phyloP scores from a whole-genome alignment of 2,329 filamentous ascomycete genomes.

The Dothistroma pini region DNA sequence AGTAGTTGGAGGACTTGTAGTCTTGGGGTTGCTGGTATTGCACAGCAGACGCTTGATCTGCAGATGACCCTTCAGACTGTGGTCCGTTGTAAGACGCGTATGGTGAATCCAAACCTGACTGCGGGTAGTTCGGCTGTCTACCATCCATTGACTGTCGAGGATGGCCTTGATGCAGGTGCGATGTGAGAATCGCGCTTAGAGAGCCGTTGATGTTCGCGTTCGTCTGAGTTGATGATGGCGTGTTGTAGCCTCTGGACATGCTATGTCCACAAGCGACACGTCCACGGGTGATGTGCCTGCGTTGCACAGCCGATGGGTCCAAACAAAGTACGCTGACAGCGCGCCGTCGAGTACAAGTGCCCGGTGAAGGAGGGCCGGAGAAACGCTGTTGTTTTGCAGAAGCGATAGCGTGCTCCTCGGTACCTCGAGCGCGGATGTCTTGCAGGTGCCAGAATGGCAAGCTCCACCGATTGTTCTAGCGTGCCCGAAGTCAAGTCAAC shows the following conservation, averaged over 20 bases:
- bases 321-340: constrained; percentile 34
- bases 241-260: constrained; percentile 45
- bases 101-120: constrained; percentile 55
- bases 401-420: constrained; percentile 42
- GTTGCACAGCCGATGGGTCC: constrained; percentile 33
- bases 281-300: constrained; percentile 22
- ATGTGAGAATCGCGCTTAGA: constrained; percentile 39
- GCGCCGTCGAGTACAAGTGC: constrained; percentile 36
- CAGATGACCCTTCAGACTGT: constrained; percentile 77
- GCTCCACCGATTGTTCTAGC: constrained; percentile 34
- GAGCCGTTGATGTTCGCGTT: constrained; percentile 38
- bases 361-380: constrained; percentile 31
- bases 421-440: constrained; percentile 47
- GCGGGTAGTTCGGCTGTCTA: constrained; percentile 50
- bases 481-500: constrained; percentile 24
- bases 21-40: constrained; percentile 83
- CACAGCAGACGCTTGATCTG: constrained; percentile 92
- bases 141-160: constrained; percentile 52
- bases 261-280: constrained; percentile 31
- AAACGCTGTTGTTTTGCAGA: constrained; percentile 35
- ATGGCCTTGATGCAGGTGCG: constrained; percentile 36
- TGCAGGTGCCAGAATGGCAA: constrained; percentile 38
- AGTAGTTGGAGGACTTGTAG: constrained; percentile 68
- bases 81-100: constrained; percentile 51
- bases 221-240: constrained; percentile 25